Percentiles rank a stretch among this genome's conserved stretches.
phyloP scores from a whole-genome alignment of 768 basidiomycete genomes.

The Ramaria rubella region DNA sequence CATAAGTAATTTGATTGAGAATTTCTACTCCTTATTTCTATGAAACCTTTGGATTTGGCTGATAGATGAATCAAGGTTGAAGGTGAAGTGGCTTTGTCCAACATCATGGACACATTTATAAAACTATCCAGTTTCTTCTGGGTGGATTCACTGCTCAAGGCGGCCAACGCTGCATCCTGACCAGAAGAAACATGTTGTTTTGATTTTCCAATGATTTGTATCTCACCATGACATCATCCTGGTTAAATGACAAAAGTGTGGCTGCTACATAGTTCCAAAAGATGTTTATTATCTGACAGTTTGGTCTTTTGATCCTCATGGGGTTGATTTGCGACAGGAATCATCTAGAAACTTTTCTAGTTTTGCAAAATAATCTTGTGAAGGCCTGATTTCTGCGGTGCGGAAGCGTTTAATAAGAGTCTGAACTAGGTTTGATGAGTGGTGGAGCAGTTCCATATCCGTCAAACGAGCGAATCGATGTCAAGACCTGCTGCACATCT shows the following conservation, averaged over 20 bases:
- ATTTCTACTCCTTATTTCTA: background rate
- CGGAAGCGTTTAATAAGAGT: slow-evolving; percentile 73
- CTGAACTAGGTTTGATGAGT: slow-evolving; percentile 78
- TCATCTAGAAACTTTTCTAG: slow-evolving; percentile 59
- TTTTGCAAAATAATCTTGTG: slow-evolving; percentile 50
- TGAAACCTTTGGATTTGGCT: background rate
- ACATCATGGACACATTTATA: background rate
- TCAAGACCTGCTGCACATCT: slow-evolving; percentile 70
- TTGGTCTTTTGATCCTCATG: slow-evolving; percentile 44
- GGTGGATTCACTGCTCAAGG: background rate
- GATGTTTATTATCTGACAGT: slow-evolving; percentile 47
- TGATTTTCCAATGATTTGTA: slow-evolving; percentile 27
- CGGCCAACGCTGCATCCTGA: background rate
- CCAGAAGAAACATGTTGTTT: background rate
- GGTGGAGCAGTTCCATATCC: slow-evolving; percentile 85
- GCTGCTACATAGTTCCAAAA: slow-evolving; percentile 64
- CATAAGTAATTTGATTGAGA: background rate
- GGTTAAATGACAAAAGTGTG: slow-evolving; percentile 55
- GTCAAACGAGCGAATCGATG: slow-evolving; percentile 85
- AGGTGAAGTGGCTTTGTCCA: background rate
- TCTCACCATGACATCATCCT: slow-evolving; percentile 53
- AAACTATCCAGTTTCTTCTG: background rate
- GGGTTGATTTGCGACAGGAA: slow-evolving; percentile 38
- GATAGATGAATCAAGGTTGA: background rate
- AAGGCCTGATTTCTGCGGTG: slow-evolving; percentile 50